Base-by-base conservation (phyloP, 225 moss, liverwort and hornwort species). In the Rhytidiadelphus loreus region DNA sequence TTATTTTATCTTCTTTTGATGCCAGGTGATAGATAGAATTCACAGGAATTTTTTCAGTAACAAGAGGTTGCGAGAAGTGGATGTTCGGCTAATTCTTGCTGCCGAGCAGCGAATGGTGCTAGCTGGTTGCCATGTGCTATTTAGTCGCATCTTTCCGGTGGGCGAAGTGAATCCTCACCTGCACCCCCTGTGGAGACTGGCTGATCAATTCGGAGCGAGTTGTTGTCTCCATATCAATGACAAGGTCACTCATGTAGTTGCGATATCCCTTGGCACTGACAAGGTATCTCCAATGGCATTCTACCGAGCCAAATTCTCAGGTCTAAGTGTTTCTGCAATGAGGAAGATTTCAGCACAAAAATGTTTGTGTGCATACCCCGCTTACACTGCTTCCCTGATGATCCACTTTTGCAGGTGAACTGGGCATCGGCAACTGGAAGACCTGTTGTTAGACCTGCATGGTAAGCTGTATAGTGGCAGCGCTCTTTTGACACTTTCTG, bases 391-490 rank as follows among this genome's bases (percentile, higher is more conserved):
- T 81, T 55, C 69, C 69, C 83, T 92, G 76, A 93, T 88, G 69
- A 87, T 86, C 63, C 66, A 37, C 58, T 85, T 92, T 81, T 94
- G 97, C 96, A 99, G 98, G 98, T 99, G 80, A 99, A 99, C 87
- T 99, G 99, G 99, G 99, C 97, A 89, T 86, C 95, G 60, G 96
- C 97, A 89, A 97, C 96, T 82, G 99, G 99, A 86, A 95, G 96
- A 92, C 93, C 93, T 88, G 96, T 99, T 48, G 99, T 99, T 88
- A 95, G 97, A 92, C 99, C 99, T 86, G 95, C 95, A 84, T 99
- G 99, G 99, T 99, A 96, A 94, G 98, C 91, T 83, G 73, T 80
- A 74, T 72, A 82, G 62, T 63, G 85, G 80, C 75, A 92, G 82
- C 60, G 71, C 55, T 89, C 90, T 87, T 68, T 88, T 78, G 69